Conservation (phyloP, 306 rosid genomes). For the Hippophae gyantsensis region DNA sequence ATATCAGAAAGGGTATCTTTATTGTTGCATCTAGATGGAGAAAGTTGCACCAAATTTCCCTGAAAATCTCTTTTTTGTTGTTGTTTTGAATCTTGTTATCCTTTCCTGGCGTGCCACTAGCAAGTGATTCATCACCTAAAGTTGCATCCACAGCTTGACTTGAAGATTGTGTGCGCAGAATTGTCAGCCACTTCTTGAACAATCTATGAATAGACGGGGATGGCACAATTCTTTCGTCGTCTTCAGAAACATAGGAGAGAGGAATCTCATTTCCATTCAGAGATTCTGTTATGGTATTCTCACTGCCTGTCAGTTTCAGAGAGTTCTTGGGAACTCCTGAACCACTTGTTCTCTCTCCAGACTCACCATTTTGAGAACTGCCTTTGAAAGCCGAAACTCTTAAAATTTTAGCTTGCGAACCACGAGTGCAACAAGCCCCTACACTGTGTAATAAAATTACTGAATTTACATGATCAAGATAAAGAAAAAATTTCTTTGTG, state of each 20-base stretch:
- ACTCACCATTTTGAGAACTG: slow-evolving; percentile 43
- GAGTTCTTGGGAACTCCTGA: slow-evolving; percentile 51
- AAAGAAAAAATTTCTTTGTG: neutral
- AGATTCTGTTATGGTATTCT: slow-evolving; percentile 37
- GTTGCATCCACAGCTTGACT: slow-evolving; percentile 37
- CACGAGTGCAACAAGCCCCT: slow-evolving; percentile 53
- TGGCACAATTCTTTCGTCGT: slow-evolving; percentile 35
- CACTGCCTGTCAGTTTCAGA: slow-evolving; percentile 52
- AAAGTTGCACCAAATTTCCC: slow-evolving; percentile 43
- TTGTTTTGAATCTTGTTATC: slow-evolving; percentile 23
- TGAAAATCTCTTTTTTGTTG: slow-evolving; percentile 32
- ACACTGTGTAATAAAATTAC: slow-evolving; percentile 66
- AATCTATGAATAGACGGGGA: slow-evolving; percentile 57
- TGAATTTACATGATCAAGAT: slow-evolving; percentile 27
- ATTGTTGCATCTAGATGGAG: slow-evolving; percentile 50
- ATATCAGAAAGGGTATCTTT: slow-evolving; percentile 64
- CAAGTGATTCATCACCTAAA: slow-evolving; percentile 42
- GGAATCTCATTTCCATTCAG: slow-evolving; percentile 46
- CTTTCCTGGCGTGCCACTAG: slow-evolving; percentile 30
- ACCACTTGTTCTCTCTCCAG: slow-evolving; percentile 47
- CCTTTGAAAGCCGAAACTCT: slow-evolving; percentile 74
- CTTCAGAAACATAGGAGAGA: slow-evolving; percentile 50
- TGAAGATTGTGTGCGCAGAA: slow-evolving; percentile 50
- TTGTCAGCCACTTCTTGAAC: slow-evolving; percentile 63
- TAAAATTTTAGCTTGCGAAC: slow-evolving; percentile 41